Base-by-base conservation (phyloP, 768 basidiomycete genomes). In the Suillus americanus region DNA sequence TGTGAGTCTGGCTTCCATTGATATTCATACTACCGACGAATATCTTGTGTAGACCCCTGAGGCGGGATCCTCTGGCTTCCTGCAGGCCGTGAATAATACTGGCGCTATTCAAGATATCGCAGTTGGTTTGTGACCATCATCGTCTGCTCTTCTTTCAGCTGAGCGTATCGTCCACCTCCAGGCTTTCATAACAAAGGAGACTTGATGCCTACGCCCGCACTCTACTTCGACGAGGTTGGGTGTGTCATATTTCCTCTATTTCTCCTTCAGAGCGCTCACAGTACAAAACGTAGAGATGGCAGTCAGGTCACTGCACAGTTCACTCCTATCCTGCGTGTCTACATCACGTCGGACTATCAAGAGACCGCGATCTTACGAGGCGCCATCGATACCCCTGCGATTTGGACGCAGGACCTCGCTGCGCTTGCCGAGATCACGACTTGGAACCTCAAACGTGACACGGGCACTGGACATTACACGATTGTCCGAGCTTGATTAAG, bases 281-380 rank as follows among this genome's bases (percentile, higher is more conserved):
- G 7, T 16, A 23, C n/a, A 4, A 28, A 30, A 45, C 3, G 4
- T 46, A 55, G 60, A 12, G n/a, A 61, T 14, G 37, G 50, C 12
- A 48, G 45, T 16, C 3, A n/a, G 14, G 30, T n/a, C 18, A 20
- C 28, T 1, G 60, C 60, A 3, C 8, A 33, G 51, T 61, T 61
- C 60, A 61, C 51, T 9, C 50, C 50, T 18, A 12, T 30, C 10
- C 50, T 57, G 12, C 60, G 51, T 2, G 51, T 28, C 20, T 61
- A 61, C 28, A 61, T 61, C 28, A 57, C 20, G 9, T 61, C 60
- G 8, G 60, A 61, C 48, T 61, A 61, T 61, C 48, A 61, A 37
- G 60, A 56, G 16, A 28, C 46, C 10, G 9, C 45, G 5, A 28
- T 61, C 4, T 3, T 54, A 18, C n/a, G 35, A 25, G 28, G 5